Conservation (phyloP, 2,329 filamentous ascomycete species). For the Trichophyton benhamiae region DNA sequence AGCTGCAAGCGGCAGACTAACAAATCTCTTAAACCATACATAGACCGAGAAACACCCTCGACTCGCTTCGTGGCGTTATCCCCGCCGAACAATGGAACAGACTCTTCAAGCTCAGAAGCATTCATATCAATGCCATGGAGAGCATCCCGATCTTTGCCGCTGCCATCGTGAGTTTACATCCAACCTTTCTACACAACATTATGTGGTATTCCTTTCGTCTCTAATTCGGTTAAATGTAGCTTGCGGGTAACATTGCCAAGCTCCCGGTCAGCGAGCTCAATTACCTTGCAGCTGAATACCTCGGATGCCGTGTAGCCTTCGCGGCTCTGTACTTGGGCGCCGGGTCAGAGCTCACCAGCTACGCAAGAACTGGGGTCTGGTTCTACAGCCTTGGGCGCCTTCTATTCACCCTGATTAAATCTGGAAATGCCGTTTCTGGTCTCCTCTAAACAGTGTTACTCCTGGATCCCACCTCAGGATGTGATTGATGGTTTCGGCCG, state of each 20-base stretch:
- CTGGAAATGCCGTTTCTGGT: conserved; percentile 14
- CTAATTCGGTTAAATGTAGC: conserved; percentile 8
- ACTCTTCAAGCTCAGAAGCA: conserved; percentile 21
- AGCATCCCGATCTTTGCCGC: conserved; percentile 25
- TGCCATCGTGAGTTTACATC: conserved; percentile 20
- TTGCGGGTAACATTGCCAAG: conserved; percentile 25
- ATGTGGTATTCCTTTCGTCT: not conserved
- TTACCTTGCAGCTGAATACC: conserved; percentile 22
- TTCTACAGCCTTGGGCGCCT: conserved; percentile 25
- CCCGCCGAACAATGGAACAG: conserved; percentile 14
- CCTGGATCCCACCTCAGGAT: not conserved
- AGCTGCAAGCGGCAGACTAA: not conserved
- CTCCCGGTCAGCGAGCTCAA: conserved; percentile 23
- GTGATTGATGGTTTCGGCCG: too few relatives aligned
- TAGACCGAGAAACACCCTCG: conserved; percentile 24
- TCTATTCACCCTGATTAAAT: conserved; percentile 22
- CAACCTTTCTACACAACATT: not conserved
- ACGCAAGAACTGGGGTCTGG: conserved; percentile 23
- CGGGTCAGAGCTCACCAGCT: conserved; percentile 22
- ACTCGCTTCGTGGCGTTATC: conserved; percentile 20
- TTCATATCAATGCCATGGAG: conserved; percentile 27
- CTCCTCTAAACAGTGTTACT: not conserved
- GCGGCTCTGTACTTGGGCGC: conserved; percentile 25
- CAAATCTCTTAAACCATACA: not conserved
- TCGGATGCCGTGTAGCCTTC: conserved; percentile 23